phyloP scores from a whole-genome alignment of 2,329 filamentous ascomycete species.

The Westerdykella sp. region DNA sequence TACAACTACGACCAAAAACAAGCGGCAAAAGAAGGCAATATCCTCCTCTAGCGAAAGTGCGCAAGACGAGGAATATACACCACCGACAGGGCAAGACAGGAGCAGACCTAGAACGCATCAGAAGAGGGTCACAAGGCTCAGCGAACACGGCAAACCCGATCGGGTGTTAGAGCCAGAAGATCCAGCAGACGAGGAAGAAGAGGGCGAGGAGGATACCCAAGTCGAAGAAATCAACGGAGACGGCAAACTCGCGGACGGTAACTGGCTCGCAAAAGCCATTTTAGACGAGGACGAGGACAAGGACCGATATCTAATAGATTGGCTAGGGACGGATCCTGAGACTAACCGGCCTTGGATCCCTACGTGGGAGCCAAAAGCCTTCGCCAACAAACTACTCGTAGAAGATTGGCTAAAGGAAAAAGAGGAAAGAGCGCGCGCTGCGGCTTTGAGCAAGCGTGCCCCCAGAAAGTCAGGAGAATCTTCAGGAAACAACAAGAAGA shows the following conservation, averaged over 20 bases:
- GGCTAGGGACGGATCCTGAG: conserved; percentile 46
- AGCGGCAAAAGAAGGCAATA: background rate
- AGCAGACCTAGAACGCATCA: background rate
- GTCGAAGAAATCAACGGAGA: conserved; percentile 3
- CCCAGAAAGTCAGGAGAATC: too few species aligned
- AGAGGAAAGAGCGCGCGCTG: conserved; percentile 1
- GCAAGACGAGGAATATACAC: too few species aligned
- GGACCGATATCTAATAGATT: conserved; percentile 52
- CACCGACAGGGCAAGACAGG: too few species aligned
- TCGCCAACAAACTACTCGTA: conserved; percentile 31
- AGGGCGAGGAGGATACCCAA: conserved; percentile 13
- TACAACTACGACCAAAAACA: background rate
- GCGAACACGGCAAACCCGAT: too few species aligned
- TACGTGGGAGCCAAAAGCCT: conserved; percentile 46
- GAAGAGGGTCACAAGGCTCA: background rate
- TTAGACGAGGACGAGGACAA: conserved; percentile 21
- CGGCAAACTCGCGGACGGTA: background rate
- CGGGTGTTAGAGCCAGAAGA: too few species aligned
- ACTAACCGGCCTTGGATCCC: conserved; percentile 46
- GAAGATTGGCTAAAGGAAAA: conserved; percentile 20
- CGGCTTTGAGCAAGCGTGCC: background rate
- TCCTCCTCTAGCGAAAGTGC: too few species aligned
- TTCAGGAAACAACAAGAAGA: background rate
- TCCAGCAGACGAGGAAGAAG: conserved; percentile 4
- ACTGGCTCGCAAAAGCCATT: conserved; percentile 23